Conservation (phyloP, 495 filamentous ascomycete species). For the Echria macrotheca region DNA sequence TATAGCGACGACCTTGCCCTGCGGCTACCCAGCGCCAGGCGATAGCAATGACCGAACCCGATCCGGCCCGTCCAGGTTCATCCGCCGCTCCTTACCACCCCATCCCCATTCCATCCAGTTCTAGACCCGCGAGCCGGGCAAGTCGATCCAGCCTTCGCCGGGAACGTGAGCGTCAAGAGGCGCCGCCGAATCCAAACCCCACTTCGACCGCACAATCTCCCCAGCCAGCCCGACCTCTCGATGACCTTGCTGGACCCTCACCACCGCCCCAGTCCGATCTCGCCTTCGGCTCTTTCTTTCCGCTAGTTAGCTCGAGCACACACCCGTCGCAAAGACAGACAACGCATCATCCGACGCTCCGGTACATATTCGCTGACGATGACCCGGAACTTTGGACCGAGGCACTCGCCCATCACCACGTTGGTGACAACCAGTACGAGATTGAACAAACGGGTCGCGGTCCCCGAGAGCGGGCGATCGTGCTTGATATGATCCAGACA, state of each 20-base stretch:
- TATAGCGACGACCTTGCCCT: no score
- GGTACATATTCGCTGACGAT: slow-evolving; percentile 88
- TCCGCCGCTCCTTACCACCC: slow-evolving; percentile 17
- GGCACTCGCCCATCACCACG: slow-evolving; percentile 37
- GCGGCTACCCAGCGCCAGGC: no score
- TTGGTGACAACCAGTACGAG: slow-evolving; percentile 11
- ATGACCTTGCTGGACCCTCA: background rate
- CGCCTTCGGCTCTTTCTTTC: no score
- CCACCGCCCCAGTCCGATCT: slow-evolving; percentile 6
- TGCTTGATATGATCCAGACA: slow-evolving; percentile 48
- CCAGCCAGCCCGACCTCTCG: slow-evolving; percentile 1
- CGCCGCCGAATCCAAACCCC: slow-evolving; percentile 10
- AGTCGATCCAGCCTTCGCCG: slow-evolving; percentile 26
- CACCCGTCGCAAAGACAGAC: slow-evolving; percentile 30
- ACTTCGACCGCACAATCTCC: slow-evolving; percentile 15
- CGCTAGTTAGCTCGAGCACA: slow-evolving; percentile 49
- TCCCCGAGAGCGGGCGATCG: slow-evolving; percentile 45
- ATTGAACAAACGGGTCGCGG: slow-evolving; percentile 9
- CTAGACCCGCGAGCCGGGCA: slow-evolving; percentile 21
- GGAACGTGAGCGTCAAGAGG: slow-evolving; percentile 22
- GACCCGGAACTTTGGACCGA: slow-evolving; percentile 58
- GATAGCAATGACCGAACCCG: slow-evolving; percentile 22
- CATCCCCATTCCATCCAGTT: slow-evolving; percentile 22
- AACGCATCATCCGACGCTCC: slow-evolving; percentile 69
- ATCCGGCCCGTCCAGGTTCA: slow-evolving; percentile 22